Evolutionary conservation across 2,329 filamentous ascomycete species (phyloP).

Genomic region (Colletotrichum costaricense): DNA sequence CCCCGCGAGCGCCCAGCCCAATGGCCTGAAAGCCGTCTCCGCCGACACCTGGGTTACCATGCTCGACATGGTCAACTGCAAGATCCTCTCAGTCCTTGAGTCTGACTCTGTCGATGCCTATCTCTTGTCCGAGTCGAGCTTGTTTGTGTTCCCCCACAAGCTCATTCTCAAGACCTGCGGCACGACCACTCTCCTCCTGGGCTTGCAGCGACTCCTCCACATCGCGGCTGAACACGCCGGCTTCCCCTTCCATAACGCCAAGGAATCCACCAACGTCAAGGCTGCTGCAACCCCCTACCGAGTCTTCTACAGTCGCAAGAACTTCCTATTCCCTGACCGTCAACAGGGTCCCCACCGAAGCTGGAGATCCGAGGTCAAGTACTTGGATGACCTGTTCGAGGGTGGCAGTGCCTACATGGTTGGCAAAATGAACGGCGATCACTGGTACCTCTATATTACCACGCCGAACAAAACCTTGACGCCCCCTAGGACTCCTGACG

Average conservation of each 20-base stretch:
- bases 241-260: constrained; percentile 84
- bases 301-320: constrained; percentile 99
- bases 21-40: constrained; percentile 87
- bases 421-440: constrained; percentile 99
- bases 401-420: constrained; percentile 99
- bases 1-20: constrained; percentile 75
- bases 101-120: constrained; percentile 97
- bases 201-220: constrained; percentile 89
- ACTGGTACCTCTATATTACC: constrained; percentile 98
- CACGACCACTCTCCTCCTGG: constrained; percentile 91
- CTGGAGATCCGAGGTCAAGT: constrained; percentile 97
- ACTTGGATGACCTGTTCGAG: constrained; percentile 89
- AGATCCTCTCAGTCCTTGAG: constrained; percentile 93
- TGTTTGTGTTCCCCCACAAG: constrained; percentile 99
- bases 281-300: constrained; percentile 90
- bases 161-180: constrained; percentile 98
- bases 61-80: constrained; percentile 98
- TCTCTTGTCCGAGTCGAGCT: constrained; percentile 97
- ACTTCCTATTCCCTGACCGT: constrained; percentile 94
- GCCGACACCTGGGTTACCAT: constrained; percentile 93
- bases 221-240: constrained; percentile 89
- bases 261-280: constrained; percentile 72
- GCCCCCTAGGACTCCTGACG: constrained; percentile 81
- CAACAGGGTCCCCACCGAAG: constrained; percentile 95
- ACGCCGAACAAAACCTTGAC: constrained; percentile 84